A percentile compares a stretch with the other conserved stretches of the same genome.
phyloP scores from a whole-genome alignment of 306 rosid species.

The Malus fusca region DNA sequence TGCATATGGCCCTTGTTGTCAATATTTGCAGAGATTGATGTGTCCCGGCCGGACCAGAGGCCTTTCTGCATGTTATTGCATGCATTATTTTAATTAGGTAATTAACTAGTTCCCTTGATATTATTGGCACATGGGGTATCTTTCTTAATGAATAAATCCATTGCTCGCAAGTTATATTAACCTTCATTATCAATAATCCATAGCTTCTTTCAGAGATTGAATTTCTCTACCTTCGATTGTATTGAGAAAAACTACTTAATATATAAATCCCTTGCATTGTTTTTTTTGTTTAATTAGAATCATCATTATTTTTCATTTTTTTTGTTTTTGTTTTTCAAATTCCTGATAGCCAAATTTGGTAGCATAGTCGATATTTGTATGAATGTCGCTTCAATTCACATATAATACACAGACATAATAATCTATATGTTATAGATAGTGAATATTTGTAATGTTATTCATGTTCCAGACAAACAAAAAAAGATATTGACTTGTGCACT shows the following conservation, averaged over 20 bases:
- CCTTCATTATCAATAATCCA: background rate
- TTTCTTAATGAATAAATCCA: background rate
- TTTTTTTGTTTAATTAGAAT: no score
- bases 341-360: no score
- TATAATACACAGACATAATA: background rate
- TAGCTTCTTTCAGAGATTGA: no score
- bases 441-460: background rate
- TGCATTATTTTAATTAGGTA: background rate
- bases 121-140: conserved; percentile 12
- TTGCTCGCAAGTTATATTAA: background rate
- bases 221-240: no score
- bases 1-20: background rate
- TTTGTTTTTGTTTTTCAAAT: no score
- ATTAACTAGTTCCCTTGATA: background rate
- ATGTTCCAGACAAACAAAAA: background rate
- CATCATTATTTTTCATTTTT: no score
- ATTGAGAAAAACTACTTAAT: no score
- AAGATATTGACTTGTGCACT: background rate
- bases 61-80: background rate
- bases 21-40: background rate
- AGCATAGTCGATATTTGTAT: no score
- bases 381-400: no score
- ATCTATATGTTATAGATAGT: background rate
- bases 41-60: background rate
- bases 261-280: no score